Evolutionary conservation across 176 grass and related monocot genomes (phyloP).

Genomic region (Triticum timopheevii): DNA sequence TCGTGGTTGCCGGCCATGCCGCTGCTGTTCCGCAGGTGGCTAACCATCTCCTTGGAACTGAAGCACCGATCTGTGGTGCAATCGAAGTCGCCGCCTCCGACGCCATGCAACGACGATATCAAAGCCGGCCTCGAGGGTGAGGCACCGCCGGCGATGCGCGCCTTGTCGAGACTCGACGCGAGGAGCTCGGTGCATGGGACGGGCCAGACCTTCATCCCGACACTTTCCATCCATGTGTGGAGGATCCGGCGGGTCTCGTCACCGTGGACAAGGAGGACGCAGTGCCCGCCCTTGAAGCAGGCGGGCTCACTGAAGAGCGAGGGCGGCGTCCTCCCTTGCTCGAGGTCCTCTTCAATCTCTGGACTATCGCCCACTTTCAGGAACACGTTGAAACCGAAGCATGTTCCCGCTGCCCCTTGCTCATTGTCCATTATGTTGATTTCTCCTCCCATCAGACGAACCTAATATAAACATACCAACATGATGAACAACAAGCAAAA

Average conservation of each 20-base stretch:
- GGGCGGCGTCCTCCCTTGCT: constrained; percentile 1
- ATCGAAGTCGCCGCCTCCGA: neutral
- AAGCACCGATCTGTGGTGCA: constrained; percentile 28
- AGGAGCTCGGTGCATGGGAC: constrained; percentile 36
- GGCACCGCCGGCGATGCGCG: neutral
- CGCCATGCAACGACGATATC: neutral
- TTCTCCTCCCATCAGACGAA: constrained; percentile 85
- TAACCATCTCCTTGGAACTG: constrained; percentile 39
- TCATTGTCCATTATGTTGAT: constrained; percentile 74
- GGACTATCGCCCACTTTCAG: constrained; percentile 40
- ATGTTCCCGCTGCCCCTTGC: constrained; percentile 54
- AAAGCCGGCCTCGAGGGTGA: neutral
- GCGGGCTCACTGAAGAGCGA: constrained; percentile 18
- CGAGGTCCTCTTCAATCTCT: constrained; percentile 17
- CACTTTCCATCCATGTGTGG: constrained; percentile 61
- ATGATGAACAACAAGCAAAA: neutral
- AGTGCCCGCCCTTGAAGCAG: constrained; percentile 54
- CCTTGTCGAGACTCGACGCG: constrained; percentile 37
- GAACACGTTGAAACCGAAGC: constrained; percentile 75
- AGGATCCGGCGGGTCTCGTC: constrained; percentile 60
- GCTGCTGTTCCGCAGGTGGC: constrained; percentile 22
- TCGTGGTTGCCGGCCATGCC: neutral
- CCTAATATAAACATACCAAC: constrained; percentile 23
- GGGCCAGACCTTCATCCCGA: constrained; percentile 59
- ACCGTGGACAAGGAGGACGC: constrained; percentile 68